A percentile compares a stretch with the other conserved stretches of the same genome.
phyloP scores from a whole-genome alignment of 805 yeast species.

The Schwanniomyces yamadae region DNA sequence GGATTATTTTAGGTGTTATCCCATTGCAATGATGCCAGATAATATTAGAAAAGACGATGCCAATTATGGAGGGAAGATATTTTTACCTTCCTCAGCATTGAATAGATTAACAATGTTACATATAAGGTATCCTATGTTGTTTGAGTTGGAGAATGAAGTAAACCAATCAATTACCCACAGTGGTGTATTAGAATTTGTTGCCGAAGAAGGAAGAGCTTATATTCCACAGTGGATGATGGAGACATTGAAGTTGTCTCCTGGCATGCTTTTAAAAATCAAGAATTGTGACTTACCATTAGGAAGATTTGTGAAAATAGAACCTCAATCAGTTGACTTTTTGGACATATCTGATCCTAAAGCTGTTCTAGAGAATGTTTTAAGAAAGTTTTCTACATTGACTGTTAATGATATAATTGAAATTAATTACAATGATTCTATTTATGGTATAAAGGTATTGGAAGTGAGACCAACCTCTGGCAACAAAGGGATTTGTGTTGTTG shows the following conservation, averaged over 20 bases:
- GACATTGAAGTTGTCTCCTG: slow-evolving; percentile 70
- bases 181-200: slow-evolving; percentile 94
- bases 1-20: slow-evolving; percentile 89
- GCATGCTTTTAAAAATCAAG: slow-evolving; percentile 73
- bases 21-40: slow-evolving; percentile 87
- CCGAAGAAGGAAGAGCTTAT: slow-evolving; percentile 95
- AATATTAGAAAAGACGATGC: slow-evolving; percentile 67
- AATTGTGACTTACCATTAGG: slow-evolving; percentile 84
- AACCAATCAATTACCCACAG: slow-evolving; percentile 67
- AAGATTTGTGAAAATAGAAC: slow-evolving; percentile 86
- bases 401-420: slow-evolving; percentile 83
- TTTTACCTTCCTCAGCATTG: slow-evolving; percentile 89
- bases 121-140: slow-evolving; percentile 94
- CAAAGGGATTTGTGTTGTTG: slow-evolving; percentile 87
- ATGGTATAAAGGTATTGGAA: slow-evolving; percentile 80
- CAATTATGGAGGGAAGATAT: slow-evolving; percentile 93
- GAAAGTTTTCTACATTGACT: slow-evolving; percentile 86
- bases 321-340: slow-evolving; percentile 89
- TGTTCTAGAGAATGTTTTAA: slow-evolving; percentile 85
- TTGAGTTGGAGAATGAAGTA: slow-evolving; percentile 71
- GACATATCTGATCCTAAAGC: slow-evolving; percentile 97
- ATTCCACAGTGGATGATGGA: slow-evolving; percentile 96
- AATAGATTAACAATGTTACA: slow-evolving; percentile 86
- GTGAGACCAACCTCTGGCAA: slow-evolving; percentile 70
- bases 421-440: slow-evolving; percentile 74